Conservation (phyloP, 805 yeast species). For the Isabelozyma rhagii region DNA sequence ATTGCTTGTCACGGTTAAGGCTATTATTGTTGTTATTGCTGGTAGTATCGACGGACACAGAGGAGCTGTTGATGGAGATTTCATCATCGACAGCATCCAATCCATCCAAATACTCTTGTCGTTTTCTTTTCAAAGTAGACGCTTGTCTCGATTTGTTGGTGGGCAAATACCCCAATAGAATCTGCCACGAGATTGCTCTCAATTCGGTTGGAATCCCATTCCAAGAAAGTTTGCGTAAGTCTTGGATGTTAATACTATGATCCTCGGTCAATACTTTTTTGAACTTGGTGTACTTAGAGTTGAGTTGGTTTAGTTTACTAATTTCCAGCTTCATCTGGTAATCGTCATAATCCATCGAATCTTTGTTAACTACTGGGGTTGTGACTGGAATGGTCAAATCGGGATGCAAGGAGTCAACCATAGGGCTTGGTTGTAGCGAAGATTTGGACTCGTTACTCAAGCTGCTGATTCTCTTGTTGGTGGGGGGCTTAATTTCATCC, state of each 20-base stretch:
- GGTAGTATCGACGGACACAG: conserved; percentile 7
- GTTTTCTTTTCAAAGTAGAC: conserved; percentile 67
- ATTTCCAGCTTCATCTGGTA: conserved; percentile 40
- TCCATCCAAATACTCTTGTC: conserved; percentile 83
- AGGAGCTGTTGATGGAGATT: conserved; percentile 14
- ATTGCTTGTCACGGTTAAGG: conserved; percentile 42
- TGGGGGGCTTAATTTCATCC: conserved; percentile 29
- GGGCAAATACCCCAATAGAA: conserved; percentile 86
- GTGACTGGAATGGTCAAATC: conserved; percentile 26
- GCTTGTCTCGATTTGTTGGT: conserved; percentile 75
- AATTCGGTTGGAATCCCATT: conserved; percentile 84
- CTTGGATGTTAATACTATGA: conserved; percentile 59
- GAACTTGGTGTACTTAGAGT: conserved; percentile 59
- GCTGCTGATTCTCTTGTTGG: too few species aligned
- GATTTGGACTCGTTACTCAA: conserved; percentile 14
- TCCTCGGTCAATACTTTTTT: conserved; percentile 53
- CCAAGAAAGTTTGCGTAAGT: conserved; percentile 82
- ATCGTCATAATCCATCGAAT: conserved; percentile 46
- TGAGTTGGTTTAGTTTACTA: conserved; percentile 36
- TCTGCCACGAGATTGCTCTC: conserved; percentile 85
- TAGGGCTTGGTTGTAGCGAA: conserved; percentile 22
- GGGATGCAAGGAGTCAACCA: conserved; percentile 36
- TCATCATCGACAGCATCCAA: conserved; percentile 57
- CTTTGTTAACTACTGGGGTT: conserved; percentile 21
- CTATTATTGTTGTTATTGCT: conserved; percentile 33